Evolutionary conservation across 2,329 filamentous ascomycete species (phyloP), one percentile per base, ranked within the genome.

Genomic region (Colletotrichum noveboracense): DNA sequence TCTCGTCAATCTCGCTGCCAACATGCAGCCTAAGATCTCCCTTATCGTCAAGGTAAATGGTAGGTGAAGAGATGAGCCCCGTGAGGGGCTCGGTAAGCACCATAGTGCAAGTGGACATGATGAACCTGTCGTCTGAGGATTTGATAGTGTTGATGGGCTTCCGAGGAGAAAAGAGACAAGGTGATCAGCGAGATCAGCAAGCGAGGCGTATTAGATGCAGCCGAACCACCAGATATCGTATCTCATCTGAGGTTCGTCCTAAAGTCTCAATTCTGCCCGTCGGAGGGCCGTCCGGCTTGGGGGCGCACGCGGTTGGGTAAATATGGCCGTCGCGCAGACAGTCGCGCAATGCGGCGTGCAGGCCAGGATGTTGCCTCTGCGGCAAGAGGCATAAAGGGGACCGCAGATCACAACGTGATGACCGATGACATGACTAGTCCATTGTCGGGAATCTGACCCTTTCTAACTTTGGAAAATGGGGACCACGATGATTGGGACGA

Each of bases 371-470:
- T 28, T n/a, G 70, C 38, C 64, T 36, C 4, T 64, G 56, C 65
- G 34, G n/a, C 34, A 18, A 10, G 66, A 55, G 48, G 74, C 74
- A 76, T 76, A 65, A 74, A 76, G 64, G 74, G 74, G 64, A 65
- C 64, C 30, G 58, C 64, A 34, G 70, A 76, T 74, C 70, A 69
- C 70, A 74, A 68, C 64, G 70, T 69, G 70, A 72, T 65, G 65
- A 26, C 26, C 58, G 64, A 69, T 76, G 70, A 30, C 74, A 76
- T 74, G 74, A 76, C 74, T 74, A 76, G 74, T 64, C 58, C 48
- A 30, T 52, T 71, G 66, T 68, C 64, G 58, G 61, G 43, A 65
- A 52, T 69, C 48, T 48, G 70, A 36, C 64, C 70, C 64, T 68
- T 66, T 60, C 74, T 74, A 76, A 76, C 64, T 68, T 73, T 74